phyloP scores from a whole-genome alignment of 768 basidiomycete species.

The Lactifluus echinatus region DNA sequence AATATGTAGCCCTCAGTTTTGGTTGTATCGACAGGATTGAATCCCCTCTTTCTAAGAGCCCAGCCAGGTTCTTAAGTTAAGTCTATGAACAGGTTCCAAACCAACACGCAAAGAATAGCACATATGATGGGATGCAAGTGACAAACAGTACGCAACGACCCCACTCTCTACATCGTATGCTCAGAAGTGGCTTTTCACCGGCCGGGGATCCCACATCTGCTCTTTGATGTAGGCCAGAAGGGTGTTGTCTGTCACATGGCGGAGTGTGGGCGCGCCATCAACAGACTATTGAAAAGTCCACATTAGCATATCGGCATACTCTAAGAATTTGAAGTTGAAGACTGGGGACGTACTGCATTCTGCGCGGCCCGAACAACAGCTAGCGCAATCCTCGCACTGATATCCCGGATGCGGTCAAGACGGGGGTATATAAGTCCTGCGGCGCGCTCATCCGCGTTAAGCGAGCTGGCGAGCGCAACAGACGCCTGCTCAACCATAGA shows the following conservation, averaged over 20 bases:
- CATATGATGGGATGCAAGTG: background rate
- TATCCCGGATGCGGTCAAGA: conserved; percentile 78
- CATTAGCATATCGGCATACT: too few relatives aligned
- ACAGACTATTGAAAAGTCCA: conserved; percentile 21
- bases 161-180: background rate
- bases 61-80: conserved; percentile 5
- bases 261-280: conserved; percentile 34
- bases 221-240: conserved; percentile 45
- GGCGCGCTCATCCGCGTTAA: conserved; percentile 59
- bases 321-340: too few relatives aligned
- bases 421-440: conserved; percentile 74
- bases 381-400: conserved; percentile 65
- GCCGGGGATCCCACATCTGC: conserved; percentile 67
- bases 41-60: background rate
- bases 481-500: conserved; percentile 86
- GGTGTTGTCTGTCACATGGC: conserved; percentile 46
- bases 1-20: conserved; percentile 11
- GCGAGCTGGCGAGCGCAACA: conserved; percentile 64
- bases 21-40: conserved; percentile 8
- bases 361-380: conserved; percentile 77
- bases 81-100: conserved; percentile 3
- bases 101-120: background rate
- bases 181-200: conserved; percentile 8
- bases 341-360: conserved; percentile 46
- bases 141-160: background rate